A percentile compares a stretch with the other conserved stretches of the same genome.
phyloP scores from a whole-genome alignment of 2,329 filamentous ascomycete species.

The Parascedosporium putredinis region DNA sequence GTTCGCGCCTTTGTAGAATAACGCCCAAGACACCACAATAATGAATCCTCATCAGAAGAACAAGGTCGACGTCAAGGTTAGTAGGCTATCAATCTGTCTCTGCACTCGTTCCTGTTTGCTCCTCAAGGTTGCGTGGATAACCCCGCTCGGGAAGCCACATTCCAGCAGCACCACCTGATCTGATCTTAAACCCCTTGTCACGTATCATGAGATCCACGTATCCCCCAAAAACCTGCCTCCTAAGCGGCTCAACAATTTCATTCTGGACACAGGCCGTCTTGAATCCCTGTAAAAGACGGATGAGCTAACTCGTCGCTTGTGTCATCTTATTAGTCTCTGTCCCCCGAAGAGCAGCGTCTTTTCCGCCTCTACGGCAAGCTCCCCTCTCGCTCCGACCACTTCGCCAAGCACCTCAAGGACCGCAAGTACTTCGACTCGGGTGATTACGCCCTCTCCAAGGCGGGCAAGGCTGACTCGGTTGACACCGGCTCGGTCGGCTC shows the following conservation, averaged over 20 bases:
- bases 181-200: too few relatives aligned
- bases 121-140: neutral
- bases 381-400: constrained; percentile 87
- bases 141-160: neutral
- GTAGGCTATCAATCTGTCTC: constrained; percentile 23
- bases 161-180: neutral
- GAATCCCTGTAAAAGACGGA: too few relatives aligned
- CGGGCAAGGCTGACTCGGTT: constrained; percentile 88
- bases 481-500: constrained; percentile 90
- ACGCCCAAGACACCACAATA: too few relatives aligned
- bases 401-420: constrained; percentile 98
- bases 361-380: constrained; percentile 98
- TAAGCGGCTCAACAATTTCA: neutral
- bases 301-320: constrained; percentile 10
- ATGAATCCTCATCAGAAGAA: constrained; percentile 99
- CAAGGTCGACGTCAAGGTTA: constrained; percentile 91
- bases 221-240: neutral
- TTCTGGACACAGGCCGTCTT: neutral
- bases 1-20: too few relatives aligned
- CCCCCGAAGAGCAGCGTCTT: constrained; percentile 88
- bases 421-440: constrained; percentile 98
- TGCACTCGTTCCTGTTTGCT: neutral
- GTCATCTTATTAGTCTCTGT: constrained; percentile 57
- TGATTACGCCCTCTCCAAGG: constrained; percentile 93
- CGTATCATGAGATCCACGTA: too few relatives aligned